phyloP scores from a whole-genome alignment of 163 green algal species.

The Scenedesmus sp. region DNA sequence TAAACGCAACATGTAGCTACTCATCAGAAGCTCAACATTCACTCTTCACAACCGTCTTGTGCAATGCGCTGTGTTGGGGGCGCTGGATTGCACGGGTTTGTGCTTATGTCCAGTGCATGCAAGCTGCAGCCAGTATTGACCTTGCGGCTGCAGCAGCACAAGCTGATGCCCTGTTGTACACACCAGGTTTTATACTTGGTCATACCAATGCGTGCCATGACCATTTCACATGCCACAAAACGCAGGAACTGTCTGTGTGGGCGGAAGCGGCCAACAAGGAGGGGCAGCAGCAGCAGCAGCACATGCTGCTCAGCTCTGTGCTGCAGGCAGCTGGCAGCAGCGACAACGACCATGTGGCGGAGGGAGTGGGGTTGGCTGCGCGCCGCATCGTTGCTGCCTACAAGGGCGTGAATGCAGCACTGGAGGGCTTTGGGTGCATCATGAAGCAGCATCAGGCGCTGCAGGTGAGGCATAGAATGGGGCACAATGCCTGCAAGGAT shows the following conservation, averaged over 20 bases:
- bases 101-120: not conserved
- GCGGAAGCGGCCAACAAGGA: not conserved
- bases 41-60: too few species aligned
- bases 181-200: not conserved
- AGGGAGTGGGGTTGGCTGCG: slow-evolving; percentile 10
- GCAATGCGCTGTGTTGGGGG: not conserved
- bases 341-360: not conserved
- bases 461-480: slow-evolving; percentile 2
- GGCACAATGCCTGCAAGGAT: too few species aligned
- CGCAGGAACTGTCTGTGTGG: slow-evolving; percentile 48
- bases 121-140: not conserved
- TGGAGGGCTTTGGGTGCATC: slow-evolving; percentile 35
- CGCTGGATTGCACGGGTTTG: too few species aligned
- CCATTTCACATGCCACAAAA: not conserved
- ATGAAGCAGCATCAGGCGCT: slow-evolving; percentile 41
- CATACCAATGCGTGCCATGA: not conserved
- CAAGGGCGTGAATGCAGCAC: not conserved
- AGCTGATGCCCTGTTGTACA: not conserved
- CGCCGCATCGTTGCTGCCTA: slow-evolving; percentile 25
- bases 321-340: not conserved
- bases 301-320: not conserved
- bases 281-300: not conserved
- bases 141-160: not conserved
- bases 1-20: too few species aligned
- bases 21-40: too few species aligned